Percentiles rank a stretch among this genome's conserved stretches.
These are phyloP conservation scores for Wickerhamomyces silvicola DNA, from an alignment of 805 yeast genomes.

Conservation along the genomic window DNA sequence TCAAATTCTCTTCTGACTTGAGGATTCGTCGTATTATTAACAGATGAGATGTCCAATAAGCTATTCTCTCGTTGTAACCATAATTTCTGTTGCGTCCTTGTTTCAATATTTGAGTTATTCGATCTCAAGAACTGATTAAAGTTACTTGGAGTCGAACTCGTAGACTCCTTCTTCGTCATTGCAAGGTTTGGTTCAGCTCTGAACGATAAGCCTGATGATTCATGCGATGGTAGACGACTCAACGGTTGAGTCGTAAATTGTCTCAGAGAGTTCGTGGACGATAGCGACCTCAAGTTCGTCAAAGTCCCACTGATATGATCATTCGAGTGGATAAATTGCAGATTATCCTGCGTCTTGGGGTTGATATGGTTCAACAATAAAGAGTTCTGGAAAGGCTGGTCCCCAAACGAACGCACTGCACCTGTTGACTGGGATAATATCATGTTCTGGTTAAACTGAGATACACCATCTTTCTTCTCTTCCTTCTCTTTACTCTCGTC, in stretches of 20 bases:
- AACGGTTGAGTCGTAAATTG: conserved; percentile 18
- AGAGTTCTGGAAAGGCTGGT: conserved; percentile 24
- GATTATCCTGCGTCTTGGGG: conserved; percentile 5
- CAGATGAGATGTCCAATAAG: conserved; percentile 43
- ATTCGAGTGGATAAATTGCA: conserved; percentile 24
- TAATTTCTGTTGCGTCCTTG: conserved; percentile 76
- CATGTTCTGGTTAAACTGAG: conserved; percentile 34
- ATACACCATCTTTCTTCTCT: conserved; percentile 17
- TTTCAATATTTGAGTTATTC: conserved; percentile 37
- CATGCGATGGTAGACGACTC: conserved; percentile 13
- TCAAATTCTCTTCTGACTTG: conserved; percentile 73
- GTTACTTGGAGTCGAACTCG: conserved; percentile 25
- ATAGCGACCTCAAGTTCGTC: conserved; percentile 7
- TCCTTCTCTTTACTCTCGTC: conserved; percentile 20
- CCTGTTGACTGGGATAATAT: conserved; percentile 50
- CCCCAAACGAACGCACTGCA: conserved; percentile 34
- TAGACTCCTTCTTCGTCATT: conserved; percentile 18
- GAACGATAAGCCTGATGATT: conserved; percentile 17
- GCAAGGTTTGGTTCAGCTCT: conserved; percentile 17
- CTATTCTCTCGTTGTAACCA: conserved; percentile 82
- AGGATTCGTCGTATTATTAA: conserved; percentile 26
- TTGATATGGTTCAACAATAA: conserved; percentile 12
- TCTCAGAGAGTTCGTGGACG: conserved; percentile 17
- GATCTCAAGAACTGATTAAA: conserved; percentile 36
- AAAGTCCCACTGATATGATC: conserved; percentile 18